These are phyloP conservation scores for Coemansia sp. DNA, from an alignment of 192 early-diverging fungal species.

Conservation along the genomic window DNA sequence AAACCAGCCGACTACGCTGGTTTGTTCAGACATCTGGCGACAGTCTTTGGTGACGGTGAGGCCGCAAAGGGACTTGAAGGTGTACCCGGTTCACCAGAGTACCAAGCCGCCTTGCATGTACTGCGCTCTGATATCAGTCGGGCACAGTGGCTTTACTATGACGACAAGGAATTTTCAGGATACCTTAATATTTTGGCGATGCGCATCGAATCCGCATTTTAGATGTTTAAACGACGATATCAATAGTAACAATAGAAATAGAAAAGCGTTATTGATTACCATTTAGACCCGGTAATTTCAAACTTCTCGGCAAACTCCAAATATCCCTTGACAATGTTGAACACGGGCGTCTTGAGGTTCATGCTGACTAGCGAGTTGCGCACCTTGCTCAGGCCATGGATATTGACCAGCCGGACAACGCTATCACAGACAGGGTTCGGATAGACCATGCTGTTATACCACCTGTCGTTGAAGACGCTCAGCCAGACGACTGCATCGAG, in stretches of 20 bases:
- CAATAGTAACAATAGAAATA: not conserved
- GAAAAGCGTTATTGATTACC: constrained; percentile 42
- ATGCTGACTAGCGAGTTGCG: constrained; percentile 86
- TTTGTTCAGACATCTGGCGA: constrained; percentile 20
- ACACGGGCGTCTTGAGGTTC: constrained; percentile 76
- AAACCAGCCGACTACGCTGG: constrained; percentile 1
- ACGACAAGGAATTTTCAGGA: constrained; percentile 18
- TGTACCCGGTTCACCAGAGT: constrained; percentile 11
- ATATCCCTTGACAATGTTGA: constrained; percentile 71
- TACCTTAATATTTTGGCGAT: constrained; percentile 12
- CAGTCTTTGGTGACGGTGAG: constrained; percentile 3
- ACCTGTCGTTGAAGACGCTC: constrained; percentile 81
- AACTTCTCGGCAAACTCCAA: constrained; percentile 70
- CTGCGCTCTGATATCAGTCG: constrained; percentile 22
- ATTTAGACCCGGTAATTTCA: constrained; percentile 65
- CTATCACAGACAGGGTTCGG: constrained; percentile 83
- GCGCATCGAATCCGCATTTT: constrained; percentile 12
- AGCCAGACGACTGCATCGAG: constrained; percentile 80
- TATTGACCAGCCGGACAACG: constrained; percentile 80
- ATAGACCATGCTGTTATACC: constrained; percentile 90
- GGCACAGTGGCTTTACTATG: constrained; percentile 30
- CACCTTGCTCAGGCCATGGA: constrained; percentile 90
- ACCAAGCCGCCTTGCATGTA: constrained; percentile 7
- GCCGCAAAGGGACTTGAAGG: constrained; percentile 1
- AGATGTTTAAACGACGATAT: constrained; percentile 6